phyloP scores from a whole-genome alignment of 2,329 filamentous ascomycete species.

The Diaporthe sp. region DNA sequence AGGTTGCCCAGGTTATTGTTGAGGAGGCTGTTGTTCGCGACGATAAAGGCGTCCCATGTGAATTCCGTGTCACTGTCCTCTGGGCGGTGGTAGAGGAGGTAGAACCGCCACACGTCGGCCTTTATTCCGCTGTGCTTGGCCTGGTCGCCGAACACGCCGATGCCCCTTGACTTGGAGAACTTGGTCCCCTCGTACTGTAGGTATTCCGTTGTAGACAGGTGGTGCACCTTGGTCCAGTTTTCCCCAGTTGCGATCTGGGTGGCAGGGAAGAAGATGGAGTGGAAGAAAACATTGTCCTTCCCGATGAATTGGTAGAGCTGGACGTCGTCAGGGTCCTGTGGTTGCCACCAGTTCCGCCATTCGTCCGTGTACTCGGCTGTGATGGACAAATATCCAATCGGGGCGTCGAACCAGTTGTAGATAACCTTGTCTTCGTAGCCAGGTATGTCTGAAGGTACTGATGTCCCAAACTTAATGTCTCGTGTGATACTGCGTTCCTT shows the following conservation, averaged over 20 bases:
- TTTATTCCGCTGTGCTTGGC: slow-evolving; percentile 79
- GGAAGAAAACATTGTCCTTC: slow-evolving; percentile 81
- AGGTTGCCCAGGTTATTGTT: slow-evolving; percentile 82
- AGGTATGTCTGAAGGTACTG: slow-evolving; percentile 46
- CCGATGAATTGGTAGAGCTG: slow-evolving; percentile 84
- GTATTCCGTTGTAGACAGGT: slow-evolving; percentile 80
- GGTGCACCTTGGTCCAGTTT: slow-evolving; percentile 81
- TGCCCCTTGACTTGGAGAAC: slow-evolving; percentile 80
- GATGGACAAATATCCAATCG: slow-evolving; percentile 83
- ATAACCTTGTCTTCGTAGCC: slow-evolving; percentile 63
- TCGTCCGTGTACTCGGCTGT: slow-evolving; percentile 79
- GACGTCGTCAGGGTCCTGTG: slow-evolving; percentile 71
- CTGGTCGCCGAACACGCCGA: slow-evolving; percentile 82
- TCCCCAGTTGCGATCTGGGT: slow-evolving; percentile 78
- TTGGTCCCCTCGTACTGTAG: slow-evolving; percentile 79
- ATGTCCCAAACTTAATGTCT: slow-evolving; percentile 76
- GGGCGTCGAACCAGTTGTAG: slow-evolving; percentile 82
- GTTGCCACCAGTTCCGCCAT: slow-evolving; percentile 83
- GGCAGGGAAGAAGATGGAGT: slow-evolving; percentile 82
- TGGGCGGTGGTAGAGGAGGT: slow-evolving; percentile 86
- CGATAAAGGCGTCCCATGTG: slow-evolving; percentile 87
- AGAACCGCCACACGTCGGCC: slow-evolving; percentile 89
- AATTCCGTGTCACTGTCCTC: slow-evolving; percentile 92
- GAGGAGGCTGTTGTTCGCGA: slow-evolving; percentile 91
- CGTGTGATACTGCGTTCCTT: slow-evolving; percentile 79